Conservation (phyloP, 108 stramenopile species). For the Conticribra weissflogii region DNA sequence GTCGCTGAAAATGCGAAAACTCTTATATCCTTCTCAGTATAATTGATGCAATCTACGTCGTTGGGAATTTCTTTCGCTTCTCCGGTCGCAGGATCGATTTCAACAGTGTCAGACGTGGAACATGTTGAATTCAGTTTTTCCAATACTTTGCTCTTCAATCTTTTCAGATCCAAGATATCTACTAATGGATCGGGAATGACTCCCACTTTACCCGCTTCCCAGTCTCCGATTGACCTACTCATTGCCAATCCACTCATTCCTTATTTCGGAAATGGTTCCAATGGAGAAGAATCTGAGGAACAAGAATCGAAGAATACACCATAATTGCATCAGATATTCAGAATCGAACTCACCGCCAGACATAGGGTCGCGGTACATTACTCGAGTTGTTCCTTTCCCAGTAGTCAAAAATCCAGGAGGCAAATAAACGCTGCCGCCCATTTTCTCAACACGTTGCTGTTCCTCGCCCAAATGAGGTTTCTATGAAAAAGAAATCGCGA, state of each 20-base stretch:
- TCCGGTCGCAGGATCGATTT: constrained; percentile 46
- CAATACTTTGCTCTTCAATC: constrained; percentile 36
- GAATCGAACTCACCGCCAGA: constrained; percentile 39
- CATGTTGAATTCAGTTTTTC: constrained; percentile 26
- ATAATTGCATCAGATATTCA: neutral
- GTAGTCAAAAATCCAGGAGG: constrained; percentile 42
- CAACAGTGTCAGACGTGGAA: constrained; percentile 17
- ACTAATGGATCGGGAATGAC: constrained; percentile 84
- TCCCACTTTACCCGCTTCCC: constrained; percentile 70
- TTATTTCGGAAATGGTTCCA: neutral
- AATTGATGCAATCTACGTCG: constrained; percentile 20
- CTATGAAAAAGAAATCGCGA: no score
- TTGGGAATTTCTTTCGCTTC: constrained; percentile 13
- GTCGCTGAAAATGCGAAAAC: constrained; percentile 78
- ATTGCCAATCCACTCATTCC: constrained; percentile 79
- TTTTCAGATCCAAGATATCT: constrained; percentile 64
- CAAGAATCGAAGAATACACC: neutral
- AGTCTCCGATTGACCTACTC: constrained; percentile 83
- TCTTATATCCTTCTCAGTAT: constrained; percentile 60
- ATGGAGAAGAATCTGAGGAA: neutral
- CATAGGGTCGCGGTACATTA: constrained; percentile 57
- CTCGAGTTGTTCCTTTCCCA: constrained; percentile 62
- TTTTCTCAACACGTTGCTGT: constrained; percentile 61
- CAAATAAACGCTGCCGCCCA: constrained; percentile 79
- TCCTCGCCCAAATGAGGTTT: constrained; percentile 80